A percentile compares a stretch with the other conserved stretches of the same genome.
These are phyloP conservation scores for Solanum phureja DNA, from an alignment of 257 asterid genomes.

Conservation along the genomic window DNA sequence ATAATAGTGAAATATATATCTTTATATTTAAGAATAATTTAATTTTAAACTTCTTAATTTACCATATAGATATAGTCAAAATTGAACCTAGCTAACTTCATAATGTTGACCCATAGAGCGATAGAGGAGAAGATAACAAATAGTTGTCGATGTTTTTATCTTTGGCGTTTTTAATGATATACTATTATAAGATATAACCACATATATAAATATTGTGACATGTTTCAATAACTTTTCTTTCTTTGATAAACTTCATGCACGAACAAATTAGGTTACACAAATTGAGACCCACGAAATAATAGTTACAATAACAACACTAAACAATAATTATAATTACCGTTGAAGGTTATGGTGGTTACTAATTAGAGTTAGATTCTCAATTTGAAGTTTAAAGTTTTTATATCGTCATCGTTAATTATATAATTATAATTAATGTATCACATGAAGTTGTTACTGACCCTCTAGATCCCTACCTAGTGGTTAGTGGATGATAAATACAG, in stretches of 20 bases:
- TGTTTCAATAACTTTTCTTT: rapidly evolving
- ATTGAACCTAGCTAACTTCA: neutral
- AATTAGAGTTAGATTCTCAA: neutral
- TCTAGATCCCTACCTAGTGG: neutral
- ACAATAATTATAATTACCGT: neutral
- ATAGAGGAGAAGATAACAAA: neutral
- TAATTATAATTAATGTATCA: neutral
- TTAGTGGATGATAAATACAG: neutral
- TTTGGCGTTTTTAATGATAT: neutral
- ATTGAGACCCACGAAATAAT: neutral
- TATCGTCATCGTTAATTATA: neutral
- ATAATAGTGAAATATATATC: too few relatives aligned
- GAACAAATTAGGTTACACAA: neutral
- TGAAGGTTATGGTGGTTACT: neutral
- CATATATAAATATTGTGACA: neutral
- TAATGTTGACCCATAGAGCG: neutral
- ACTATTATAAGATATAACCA: neutral
- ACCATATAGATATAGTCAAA: neutral
- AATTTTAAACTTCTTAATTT: neutral
- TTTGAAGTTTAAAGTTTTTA: neutral
- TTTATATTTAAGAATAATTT: too few relatives aligned
- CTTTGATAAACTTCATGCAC: neutral
- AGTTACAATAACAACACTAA: neutral
- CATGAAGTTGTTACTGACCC: neutral
- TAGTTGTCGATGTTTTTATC: neutral